Conservation (phyloP, 1,139 yeast genomes). For the Kluyveromyces sp. region DNA sequence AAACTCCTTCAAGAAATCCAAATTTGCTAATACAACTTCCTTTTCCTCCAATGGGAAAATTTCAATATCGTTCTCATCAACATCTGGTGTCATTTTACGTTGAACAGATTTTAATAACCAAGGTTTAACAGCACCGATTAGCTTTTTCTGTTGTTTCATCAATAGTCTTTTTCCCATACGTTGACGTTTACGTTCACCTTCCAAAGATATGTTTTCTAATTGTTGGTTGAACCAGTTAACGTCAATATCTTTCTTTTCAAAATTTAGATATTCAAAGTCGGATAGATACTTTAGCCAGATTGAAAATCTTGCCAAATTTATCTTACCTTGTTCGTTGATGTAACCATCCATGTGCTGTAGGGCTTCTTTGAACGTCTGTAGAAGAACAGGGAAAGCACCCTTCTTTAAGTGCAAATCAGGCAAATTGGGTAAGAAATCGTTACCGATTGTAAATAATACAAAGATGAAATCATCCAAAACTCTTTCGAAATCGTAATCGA, state of each 20-base stretch:
- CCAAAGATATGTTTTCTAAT: constrained; percentile 67
- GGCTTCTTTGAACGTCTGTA: constrained; percentile 80
- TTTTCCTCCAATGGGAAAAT: constrained; percentile 38
- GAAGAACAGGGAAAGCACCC: constrained; percentile 88
- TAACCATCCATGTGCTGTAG: constrained; percentile 74
- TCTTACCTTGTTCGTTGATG: constrained; percentile 72
- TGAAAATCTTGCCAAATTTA: constrained; percentile 64
- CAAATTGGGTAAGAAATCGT: constrained; percentile 95
- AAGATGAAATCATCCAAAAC: constrained; percentile 88
- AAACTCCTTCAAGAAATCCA: constrained; percentile 53
- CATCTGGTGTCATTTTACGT: constrained; percentile 24
- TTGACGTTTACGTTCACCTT: constrained; percentile 62
- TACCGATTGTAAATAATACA: constrained; percentile 91
- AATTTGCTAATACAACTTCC: constrained; percentile 40
- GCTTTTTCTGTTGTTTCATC: constrained; percentile 63
- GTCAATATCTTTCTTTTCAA: constrained; percentile 72
- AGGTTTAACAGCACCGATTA: constrained; percentile 49
- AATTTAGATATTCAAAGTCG: constrained; percentile 70
- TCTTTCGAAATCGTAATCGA: constrained; percentile 80
- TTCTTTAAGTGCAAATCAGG: constrained; percentile 91
- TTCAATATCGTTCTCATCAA: constrained; percentile 43
- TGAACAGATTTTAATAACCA: constrained; percentile 51
- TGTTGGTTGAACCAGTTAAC: constrained; percentile 87
- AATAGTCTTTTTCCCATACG: constrained; percentile 59
- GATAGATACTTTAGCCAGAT: constrained; percentile 66